Evolutionary conservation across 352 stramenopile species (phyloP).

Genomic region (Pythium phragmitis): DNA sequence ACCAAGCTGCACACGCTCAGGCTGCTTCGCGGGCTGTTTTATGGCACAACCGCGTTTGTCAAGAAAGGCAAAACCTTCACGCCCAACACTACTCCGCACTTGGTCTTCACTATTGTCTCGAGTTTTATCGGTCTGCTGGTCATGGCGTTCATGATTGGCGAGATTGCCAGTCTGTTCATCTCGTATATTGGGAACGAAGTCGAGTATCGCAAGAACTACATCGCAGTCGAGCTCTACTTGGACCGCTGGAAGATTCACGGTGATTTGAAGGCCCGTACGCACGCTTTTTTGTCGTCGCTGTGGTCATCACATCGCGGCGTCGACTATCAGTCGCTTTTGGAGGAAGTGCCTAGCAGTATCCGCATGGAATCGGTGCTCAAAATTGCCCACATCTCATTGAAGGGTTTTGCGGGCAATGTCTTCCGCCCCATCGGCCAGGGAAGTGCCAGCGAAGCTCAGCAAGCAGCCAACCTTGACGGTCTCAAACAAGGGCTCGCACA

Average conservation of each 20-base stretch:
- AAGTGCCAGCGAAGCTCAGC: conserved; percentile 17
- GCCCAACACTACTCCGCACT: conserved; percentile 43
- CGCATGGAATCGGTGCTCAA: conserved; percentile 49
- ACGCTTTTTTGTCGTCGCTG: conserved; percentile 56
- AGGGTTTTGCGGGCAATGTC: conserved; percentile 37
- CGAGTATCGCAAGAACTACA: conserved; percentile 70
- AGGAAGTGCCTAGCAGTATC: conserved; percentile 48
- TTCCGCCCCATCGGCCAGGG: conserved; percentile 39
- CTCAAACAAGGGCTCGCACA: conserved; percentile 43
- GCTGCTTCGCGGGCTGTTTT: conserved; percentile 55
- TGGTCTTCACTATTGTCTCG: conserved; percentile 45
- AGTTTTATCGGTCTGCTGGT: conserved; percentile 54
- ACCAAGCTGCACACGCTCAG: conserved; percentile 34
- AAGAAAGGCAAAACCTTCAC: conserved; percentile 64
- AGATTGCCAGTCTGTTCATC: conserved; percentile 70
- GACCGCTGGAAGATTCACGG: conserved; percentile 46
- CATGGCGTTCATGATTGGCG: conserved; percentile 74
- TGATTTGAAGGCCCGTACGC: conserved; percentile 40
- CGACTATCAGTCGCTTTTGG: conserved; percentile 54
- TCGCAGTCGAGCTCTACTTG: conserved; percentile 61
- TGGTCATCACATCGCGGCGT: conserved; percentile 66
- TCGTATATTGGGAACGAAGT: conserved; percentile 74
- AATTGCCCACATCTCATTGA: conserved; percentile 44
- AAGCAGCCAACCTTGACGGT: conserved; percentile 25
- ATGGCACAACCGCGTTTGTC: conserved; percentile 56